Percentiles rank a stretch among this genome's conserved stretches.
Evolutionary conservation across 768 basidiomycete species (phyloP).

Genomic region (Mrakia frigida): DNA sequence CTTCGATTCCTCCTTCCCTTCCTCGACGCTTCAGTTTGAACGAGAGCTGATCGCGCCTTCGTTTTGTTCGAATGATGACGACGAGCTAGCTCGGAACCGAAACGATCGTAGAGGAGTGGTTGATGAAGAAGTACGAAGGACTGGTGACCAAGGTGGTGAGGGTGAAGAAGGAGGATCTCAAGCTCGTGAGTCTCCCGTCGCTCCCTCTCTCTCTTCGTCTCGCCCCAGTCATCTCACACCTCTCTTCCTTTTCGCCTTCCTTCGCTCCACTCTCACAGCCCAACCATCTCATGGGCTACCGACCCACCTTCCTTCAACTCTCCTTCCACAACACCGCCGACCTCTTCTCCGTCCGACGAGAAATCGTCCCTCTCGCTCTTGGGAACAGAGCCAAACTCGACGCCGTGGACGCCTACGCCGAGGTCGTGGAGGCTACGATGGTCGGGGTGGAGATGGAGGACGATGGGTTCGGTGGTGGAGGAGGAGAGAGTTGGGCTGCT

Average conservation of each 20-base stretch:
- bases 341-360: constrained; percentile 76
- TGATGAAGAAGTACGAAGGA: constrained; percentile 88
- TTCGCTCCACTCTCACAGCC: constrained; percentile 55
- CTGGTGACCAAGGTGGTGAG: constrained; percentile 70
- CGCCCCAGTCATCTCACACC: background rate
- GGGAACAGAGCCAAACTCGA: constrained; percentile 87
- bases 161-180: constrained; percentile 85
- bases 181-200: constrained; percentile 49
- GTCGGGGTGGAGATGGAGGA: constrained; percentile 52
- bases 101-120: constrained; percentile 87
- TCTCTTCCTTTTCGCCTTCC: no score
- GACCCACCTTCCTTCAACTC: constrained; percentile 77
- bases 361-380: constrained; percentile 80
- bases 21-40: no score
- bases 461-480: constrained; percentile 49
- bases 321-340: constrained; percentile 91
- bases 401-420: constrained; percentile 95
- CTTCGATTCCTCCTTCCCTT: constrained; percentile 14
- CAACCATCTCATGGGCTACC: constrained; percentile 94
- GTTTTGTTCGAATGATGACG: no score
- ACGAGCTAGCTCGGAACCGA: constrained; percentile 65
- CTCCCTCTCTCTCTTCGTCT: background rate
- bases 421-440: constrained; percentile 66
- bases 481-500: constrained; percentile 28
- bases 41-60: no score